These are phyloP conservation scores for Cantharellus cinnabarinus DNA, from an alignment of 768 basidiomycete species.

Conservation along the genomic window DNA sequence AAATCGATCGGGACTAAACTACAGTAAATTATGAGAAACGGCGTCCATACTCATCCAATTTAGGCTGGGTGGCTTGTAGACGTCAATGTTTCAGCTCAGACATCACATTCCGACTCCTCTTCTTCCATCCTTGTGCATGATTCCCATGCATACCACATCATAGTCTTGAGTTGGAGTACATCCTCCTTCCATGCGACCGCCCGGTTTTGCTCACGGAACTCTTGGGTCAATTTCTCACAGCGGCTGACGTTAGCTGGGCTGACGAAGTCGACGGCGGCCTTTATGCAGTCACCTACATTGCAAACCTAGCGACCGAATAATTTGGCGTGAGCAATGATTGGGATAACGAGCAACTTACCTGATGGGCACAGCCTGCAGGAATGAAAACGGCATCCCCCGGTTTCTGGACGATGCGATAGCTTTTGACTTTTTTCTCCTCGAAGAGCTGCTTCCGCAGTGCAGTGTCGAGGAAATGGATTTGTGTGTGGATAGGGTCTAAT, in stretches of 20 bases:
- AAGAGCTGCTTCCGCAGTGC: constrained; percentile 44
- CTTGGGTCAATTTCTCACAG: constrained; percentile 67
- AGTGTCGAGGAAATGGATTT: constrained; percentile 68
- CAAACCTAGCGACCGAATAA: constrained; percentile 39
- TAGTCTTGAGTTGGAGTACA: constrained; percentile 71
- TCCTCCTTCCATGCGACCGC: constrained; percentile 85
- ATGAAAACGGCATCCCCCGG: constrained; percentile 91
- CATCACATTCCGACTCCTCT: no score
- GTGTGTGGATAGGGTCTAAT: constrained; percentile 76
- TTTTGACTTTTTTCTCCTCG: constrained; percentile 46
- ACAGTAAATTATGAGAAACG: no score
- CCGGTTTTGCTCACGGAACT: constrained; percentile 82
- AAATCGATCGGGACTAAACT: no score
- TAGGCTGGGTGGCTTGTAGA: no score
- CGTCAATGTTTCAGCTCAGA: no score
- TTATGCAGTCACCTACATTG: constrained; percentile 87
- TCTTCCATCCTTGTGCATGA: constrained; percentile 23
- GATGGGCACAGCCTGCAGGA: constrained; percentile 83
- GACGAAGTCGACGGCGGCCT: constrained; percentile 88
- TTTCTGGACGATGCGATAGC: constrained; percentile 70
- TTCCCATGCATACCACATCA: constrained; percentile 90
- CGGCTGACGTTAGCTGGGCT: constrained; percentile 79
- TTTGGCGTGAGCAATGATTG: background rate
- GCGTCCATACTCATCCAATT: no score
- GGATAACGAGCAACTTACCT: constrained; percentile 28